Percentiles rank a stretch among this genome's conserved stretches.
Conservation (phyloP, 768 basidiomycete species). For the Atractiella rhizophila region DNA sequence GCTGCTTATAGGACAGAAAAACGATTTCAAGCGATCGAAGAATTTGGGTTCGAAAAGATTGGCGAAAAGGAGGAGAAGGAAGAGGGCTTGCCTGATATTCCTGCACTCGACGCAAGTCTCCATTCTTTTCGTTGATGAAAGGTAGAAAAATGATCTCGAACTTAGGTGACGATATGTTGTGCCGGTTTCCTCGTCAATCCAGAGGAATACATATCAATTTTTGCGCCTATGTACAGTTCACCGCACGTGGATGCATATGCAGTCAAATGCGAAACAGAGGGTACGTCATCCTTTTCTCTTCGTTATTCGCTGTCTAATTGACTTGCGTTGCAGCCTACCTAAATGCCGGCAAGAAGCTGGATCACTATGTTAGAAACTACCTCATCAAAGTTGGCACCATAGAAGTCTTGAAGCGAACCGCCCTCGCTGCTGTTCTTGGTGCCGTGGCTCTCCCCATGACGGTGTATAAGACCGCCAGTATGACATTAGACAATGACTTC, state of each 20-base stretch:
- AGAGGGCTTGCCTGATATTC: conserved; percentile 13
- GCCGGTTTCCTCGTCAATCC: conserved; percentile 24
- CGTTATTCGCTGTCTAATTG: background rate
- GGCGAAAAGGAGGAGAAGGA: conserved; percentile 2
- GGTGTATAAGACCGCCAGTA: conserved; percentile 13
- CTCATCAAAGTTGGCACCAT: conserved; percentile 12
- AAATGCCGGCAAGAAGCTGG: conserved; percentile 17
- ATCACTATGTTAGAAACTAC: conserved; percentile 17
- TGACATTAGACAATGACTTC: conserved; percentile 18
- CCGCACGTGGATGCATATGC: conserved; percentile 24
- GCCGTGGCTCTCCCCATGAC: conserved; percentile 20
- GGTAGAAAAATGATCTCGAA: background rate
- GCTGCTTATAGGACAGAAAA: conserved; percentile 12
- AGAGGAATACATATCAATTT: conserved; percentile 23
- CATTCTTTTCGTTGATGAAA: background rate
- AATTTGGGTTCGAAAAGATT: conserved; percentile 13
- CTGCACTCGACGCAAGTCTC: conserved; percentile 7
- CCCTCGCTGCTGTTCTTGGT: conserved; percentile 24
- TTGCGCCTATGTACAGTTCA: conserved; percentile 7
- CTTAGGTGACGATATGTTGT: conserved; percentile 23
- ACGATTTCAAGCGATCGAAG: conserved; percentile 15
- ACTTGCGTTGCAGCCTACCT: conserved; percentile 16
- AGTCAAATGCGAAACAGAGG: conserved; percentile 21
- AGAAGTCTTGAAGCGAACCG: conserved; percentile 27
- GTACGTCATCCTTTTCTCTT: conserved; percentile 17